Base-by-base conservation (phyloP, 345 rosid species). In the Barbarea vulgaris region DNA sequence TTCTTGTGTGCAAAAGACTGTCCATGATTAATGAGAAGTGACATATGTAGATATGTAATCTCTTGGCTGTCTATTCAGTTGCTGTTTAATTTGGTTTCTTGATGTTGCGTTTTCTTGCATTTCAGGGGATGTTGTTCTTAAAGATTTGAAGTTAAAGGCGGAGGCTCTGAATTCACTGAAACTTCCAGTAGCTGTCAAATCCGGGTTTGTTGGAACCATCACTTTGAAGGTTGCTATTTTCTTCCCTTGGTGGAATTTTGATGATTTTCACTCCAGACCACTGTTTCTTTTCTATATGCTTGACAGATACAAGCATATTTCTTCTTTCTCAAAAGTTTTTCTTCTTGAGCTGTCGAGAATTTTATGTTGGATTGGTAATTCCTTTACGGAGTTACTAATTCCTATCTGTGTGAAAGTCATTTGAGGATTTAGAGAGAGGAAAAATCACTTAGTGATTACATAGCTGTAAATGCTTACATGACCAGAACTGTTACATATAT, bases 111-210 rank as follows among this genome's bases (percentile, higher is more conserved):
- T 36, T 50, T 66, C 53, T 60, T 67, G 72, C 50, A 70, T 75
- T 62, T 69, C 71, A 95, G 99, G 99, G 51, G 98, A 95, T 84
- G 98, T 95, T 77, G 96, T 92, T 69, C 97, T 95, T 64, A 92
- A 89, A 81, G 97, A 95, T 85, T 84, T 95, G 82, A 89, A 86
- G 60, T 74, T 95, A 82, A 95, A 92, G 87, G 93, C 98, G 0
- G 99, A 95, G 82, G 98, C 99, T 31, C 84, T 95, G 36, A 95
- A 92, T 83, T 83, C 98, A 11, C 82, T 95, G 64, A 90, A 89
- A 67, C 98, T 95, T 76, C 99, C 99, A 9, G 96, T 95, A 36
- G 88, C 91, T 64, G 99, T 90, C 63, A 92, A 90, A 90, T 96
- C 97, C 70, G 99, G 99, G 77, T 95, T 95, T 88, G 86, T 95